Conservation (phyloP, 1,284 basidiomycete species). For the Boletus austroedulis region DNA sequence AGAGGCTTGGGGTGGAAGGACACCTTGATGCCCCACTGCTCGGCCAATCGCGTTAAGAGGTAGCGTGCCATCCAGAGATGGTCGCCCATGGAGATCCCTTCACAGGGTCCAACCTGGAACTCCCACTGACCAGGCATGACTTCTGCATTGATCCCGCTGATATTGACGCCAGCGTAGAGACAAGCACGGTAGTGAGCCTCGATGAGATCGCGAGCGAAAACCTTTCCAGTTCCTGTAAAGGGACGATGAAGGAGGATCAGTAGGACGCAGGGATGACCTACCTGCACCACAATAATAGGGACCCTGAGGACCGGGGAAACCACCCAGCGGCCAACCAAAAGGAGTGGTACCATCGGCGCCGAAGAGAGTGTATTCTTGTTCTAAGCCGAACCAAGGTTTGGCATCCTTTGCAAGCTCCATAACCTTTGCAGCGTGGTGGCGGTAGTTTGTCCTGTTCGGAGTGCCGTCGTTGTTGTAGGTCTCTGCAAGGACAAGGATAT, state of each 20-base stretch:
- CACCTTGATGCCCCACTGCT: conserved; percentile 98
- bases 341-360: conserved; percentile 87
- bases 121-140: conserved; percentile 99
- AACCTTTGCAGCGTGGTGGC: conserved; percentile 85
- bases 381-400: conserved; percentile 96
- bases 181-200: conserved; percentile 99
- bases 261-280: conserved; percentile 32
- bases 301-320: conserved; percentile 99
- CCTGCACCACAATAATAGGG: conserved; percentile 99
- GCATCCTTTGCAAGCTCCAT: conserved; percentile 87
- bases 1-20: conserved; percentile 99
- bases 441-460: conserved; percentile 96
- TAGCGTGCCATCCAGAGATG: conserved; percentile 97
- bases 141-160: conserved; percentile 99
- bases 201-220: conserved; percentile 97
- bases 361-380: conserved; percentile 99
- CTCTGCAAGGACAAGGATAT: conserved; percentile 95
- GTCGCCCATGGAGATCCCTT: conserved; percentile 98
- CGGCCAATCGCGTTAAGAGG: conserved; percentile 89
- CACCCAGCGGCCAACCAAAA: conserved; percentile 96
- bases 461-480: conserved; percentile 99
- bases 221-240: conserved; percentile 86
- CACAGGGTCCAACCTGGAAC: conserved; percentile 99
- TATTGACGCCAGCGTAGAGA: conserved; percentile 95
- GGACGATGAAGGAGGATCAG: conserved; percentile 15